Evolutionary conservation across 352 stramenopile genomes (phyloP).

Genomic region (Phytophthora sansomeana): DNA sequence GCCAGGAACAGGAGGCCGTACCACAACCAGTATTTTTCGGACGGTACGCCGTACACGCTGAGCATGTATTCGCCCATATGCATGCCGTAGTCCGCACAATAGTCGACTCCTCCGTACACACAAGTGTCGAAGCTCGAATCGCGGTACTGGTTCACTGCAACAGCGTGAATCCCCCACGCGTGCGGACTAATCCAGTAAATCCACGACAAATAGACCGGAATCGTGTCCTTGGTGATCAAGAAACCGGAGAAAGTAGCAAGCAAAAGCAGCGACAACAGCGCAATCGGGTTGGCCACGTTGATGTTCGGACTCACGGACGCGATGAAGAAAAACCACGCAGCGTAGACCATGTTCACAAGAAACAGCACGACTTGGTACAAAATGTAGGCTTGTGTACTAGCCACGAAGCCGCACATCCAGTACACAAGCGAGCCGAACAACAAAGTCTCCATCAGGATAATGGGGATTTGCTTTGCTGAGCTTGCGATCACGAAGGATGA

Average conservation of each 20-base stretch:
- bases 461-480: slow-evolving; percentile 42
- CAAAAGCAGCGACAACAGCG: slow-evolving; percentile 51
- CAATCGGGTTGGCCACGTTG: slow-evolving; percentile 53
- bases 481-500: slow-evolving; percentile 75
- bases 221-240: slow-evolving; percentile 48
- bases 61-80: slow-evolving; percentile 45
- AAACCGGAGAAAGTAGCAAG: slow-evolving; percentile 63
- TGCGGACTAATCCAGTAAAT: slow-evolving; percentile 72
- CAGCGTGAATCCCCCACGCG: slow-evolving; percentile 44
- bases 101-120: slow-evolving; percentile 42
- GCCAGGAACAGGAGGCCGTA: slow-evolving; percentile 41
- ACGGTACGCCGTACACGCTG: slow-evolving; percentile 40
- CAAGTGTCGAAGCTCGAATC: slow-evolving; percentile 36
- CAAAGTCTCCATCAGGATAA: slow-evolving; percentile 65
- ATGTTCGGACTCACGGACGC: slow-evolving; percentile 37
- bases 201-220: slow-evolving; percentile 61
- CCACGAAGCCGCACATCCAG: slow-evolving; percentile 80
- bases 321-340: slow-evolving; percentile 57
- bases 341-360: slow-evolving; percentile 46
- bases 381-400: slow-evolving; percentile 51
- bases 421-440: slow-evolving; percentile 86
- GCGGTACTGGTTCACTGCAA: slow-evolving; percentile 52
- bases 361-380: slow-evolving; percentile 70
- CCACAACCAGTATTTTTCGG: slow-evolving; percentile 45
- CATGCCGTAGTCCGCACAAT: slow-evolving; percentile 44